Conservation (phyloP, 768 basidiomycete species). For the Suillus sp. region DNA sequence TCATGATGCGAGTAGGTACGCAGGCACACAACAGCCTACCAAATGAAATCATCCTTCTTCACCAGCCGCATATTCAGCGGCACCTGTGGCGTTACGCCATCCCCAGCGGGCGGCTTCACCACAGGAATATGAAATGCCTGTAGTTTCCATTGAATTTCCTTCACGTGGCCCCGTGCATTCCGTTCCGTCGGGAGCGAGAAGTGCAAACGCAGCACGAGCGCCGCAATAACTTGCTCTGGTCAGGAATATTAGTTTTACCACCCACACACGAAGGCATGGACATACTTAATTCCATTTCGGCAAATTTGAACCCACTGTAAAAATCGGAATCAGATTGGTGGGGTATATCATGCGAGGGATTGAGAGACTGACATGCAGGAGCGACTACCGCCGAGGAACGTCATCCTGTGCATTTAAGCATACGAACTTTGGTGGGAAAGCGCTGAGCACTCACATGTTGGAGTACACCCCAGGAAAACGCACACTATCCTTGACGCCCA, state of each 20-base stretch:
- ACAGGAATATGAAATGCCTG: slow-evolving; percentile 30
- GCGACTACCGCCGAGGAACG: slow-evolving; percentile 7
- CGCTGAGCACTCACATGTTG: slow-evolving; percentile 1
- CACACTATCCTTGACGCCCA: slow-evolving; percentile 19
- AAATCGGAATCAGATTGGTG: neutral
- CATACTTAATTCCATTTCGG: slow-evolving; percentile 7
- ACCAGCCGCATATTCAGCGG: no score
- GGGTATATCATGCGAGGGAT: neutral
- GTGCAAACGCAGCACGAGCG: slow-evolving; percentile 16
- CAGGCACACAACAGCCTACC: no score
- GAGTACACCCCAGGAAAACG: slow-evolving; percentile 14
- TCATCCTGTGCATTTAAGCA: neutral
- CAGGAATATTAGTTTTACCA: neutral
- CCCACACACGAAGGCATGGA: neutral
- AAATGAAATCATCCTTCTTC: no score
- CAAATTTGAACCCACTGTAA: slow-evolving; percentile 4
- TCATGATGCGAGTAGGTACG: no score
- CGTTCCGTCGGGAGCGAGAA: slow-evolving; percentile 24
- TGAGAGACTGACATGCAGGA: slow-evolving; percentile 1
- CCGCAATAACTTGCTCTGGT: neutral
- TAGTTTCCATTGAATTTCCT: slow-evolving; percentile 31
- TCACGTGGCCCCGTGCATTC: slow-evolving; percentile 14
- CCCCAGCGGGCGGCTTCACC: slow-evolving; percentile 26
- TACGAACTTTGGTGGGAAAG: neutral
- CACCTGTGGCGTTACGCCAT: no score